A percentile compares a stretch with the other conserved stretches of the same genome.
Evolutionary conservation across 345 rosid species (phyloP).

Genomic region (Syzygium grande): DNA sequence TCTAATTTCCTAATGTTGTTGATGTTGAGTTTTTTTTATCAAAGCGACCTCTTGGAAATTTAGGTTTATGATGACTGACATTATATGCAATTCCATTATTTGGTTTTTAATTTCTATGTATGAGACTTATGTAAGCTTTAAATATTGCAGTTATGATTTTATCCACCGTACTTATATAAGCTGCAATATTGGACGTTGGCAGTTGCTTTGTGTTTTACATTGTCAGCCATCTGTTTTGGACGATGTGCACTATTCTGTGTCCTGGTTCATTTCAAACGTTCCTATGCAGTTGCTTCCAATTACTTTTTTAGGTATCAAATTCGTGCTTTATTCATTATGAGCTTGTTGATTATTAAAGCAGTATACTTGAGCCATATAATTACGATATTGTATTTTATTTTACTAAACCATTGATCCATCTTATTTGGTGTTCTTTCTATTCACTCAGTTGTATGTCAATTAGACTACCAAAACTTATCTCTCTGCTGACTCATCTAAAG

Average conservation of each 20-base stretch:
- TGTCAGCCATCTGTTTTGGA: neutral
- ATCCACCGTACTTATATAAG: neutral
- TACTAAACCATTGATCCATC: neutral
- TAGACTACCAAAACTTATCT: neutral
- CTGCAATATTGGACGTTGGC: neutral
- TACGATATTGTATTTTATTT: neutral
- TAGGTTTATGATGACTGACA: neutral
- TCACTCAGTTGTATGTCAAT: neutral
- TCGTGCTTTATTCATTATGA: neutral
- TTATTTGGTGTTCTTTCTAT: neutral
- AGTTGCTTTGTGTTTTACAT: neutral
- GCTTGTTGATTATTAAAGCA: neutral
- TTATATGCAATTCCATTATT: neutral
- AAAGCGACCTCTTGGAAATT: neutral
- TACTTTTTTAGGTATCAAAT: neutral
- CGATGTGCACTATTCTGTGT: neutral
- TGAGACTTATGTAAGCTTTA: neutral
- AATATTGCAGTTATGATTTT: neutral
- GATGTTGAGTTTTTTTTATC: neutral
- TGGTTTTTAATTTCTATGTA: neutral
- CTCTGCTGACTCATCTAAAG: neutral
- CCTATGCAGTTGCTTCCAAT: neutral
- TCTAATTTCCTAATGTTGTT: neutral
- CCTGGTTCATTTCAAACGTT: neutral
- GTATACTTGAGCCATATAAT: neutral